These are phyloP conservation scores for Hypocreales sp. DNA, from an alignment of 2,329 filamentous ascomycete genomes.

Conservation along the genomic window DNA sequence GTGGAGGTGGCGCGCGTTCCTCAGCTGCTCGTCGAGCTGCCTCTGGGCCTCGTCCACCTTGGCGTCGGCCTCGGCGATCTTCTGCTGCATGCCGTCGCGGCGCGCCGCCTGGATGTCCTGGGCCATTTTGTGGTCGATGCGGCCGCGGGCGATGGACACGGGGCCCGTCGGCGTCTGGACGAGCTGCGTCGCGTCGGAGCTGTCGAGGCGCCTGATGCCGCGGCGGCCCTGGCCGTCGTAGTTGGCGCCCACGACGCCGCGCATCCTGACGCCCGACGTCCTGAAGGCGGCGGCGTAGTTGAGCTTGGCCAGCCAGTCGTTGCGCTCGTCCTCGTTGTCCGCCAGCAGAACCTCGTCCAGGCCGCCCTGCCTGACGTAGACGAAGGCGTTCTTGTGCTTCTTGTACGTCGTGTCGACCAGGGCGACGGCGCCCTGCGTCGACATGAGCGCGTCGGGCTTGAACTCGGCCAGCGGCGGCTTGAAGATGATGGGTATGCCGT, in stretches of 20 bases:
- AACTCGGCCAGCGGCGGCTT: slow-evolving; percentile 81
- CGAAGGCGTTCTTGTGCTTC: slow-evolving; percentile 90
- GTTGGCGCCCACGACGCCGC: slow-evolving; percentile 69
- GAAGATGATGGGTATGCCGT: slow-evolving; percentile 69
- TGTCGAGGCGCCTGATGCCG: slow-evolving; percentile 56
- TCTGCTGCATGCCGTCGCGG: slow-evolving; percentile 66
- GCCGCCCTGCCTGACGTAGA: slow-evolving; percentile 75
- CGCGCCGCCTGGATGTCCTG: slow-evolving; percentile 75
- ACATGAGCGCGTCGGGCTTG: slow-evolving; percentile 87
- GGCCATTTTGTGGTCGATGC: slow-evolving; percentile 67
- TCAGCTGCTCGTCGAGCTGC: slow-evolving; percentile 66
- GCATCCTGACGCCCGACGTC: slow-evolving; percentile 79
- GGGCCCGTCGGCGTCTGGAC: slow-evolving; percentile 60
- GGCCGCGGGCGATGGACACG: slow-evolving; percentile 55
- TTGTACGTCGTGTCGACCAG: slow-evolving; percentile 76
- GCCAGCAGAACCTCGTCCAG: slow-evolving; percentile 84
- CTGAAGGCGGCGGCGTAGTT: slow-evolving; percentile 94
- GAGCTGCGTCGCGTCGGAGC: slow-evolving; percentile 39
- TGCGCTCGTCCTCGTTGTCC: slow-evolving; percentile 80
- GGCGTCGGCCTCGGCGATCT: slow-evolving; percentile 70
- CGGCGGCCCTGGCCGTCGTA: slow-evolving; percentile 70
- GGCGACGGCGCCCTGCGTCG: slow-evolving; percentile 83
- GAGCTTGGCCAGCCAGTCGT: slow-evolving; percentile 90
- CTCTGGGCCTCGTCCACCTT: slow-evolving; percentile 59
- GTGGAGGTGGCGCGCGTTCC: slow-evolving; percentile 81